Base-by-base conservation (phyloP, 2,329 filamentous ascomycete species). In the Cladosporium cucumerinum region DNA sequence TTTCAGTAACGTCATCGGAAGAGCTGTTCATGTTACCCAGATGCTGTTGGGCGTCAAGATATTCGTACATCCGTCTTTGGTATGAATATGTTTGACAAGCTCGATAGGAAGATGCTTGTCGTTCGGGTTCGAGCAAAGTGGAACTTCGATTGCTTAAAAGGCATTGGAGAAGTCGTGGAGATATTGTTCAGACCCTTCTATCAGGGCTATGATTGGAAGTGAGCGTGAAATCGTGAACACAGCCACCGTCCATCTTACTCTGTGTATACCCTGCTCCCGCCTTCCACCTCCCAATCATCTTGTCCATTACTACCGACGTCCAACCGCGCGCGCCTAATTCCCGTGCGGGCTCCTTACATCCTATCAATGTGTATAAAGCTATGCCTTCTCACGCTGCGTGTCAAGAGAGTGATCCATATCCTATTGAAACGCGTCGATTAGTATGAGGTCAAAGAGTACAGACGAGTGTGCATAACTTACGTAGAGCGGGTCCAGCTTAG, bases 401-500 rank as follows among this genome's bases (percentile, higher is more conserved):
- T 55, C 59, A 54, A 62, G 48, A 12, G 48, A 54, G 25, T 54
- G 21, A 46, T 62, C 59, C 59, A 62, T 62, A 25, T 62, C 48
- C 49, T 52, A 30, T 14, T 7, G 11, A 14, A 25, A 7, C 12
- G 14, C 32, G 32, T 16, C 14, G 10, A 51, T 51, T 18, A 26
- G 23, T 26, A 16, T 14, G 14, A 6, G 25, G 12, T 16, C 14
- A 16, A 14, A 14, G 6, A 26, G 11, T 5, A 16, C 14, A 3
- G 23, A 26, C 2, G 2, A 26, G 2, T 11, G 16, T 26, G 21
- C 16, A 16, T 16, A 1, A 28, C 48, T 51, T 51, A 51, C 48
- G 36, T 70, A 70, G 25, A 70, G 66, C 43, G 69, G 68, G 67
- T 69, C 61, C 18, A 69, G 63, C 63, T 46, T 63, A n/a, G 66